Base-by-base conservation (phyloP, 2,329 filamentous ascomycete species). In the Cordyceps tenuipes region DNA sequence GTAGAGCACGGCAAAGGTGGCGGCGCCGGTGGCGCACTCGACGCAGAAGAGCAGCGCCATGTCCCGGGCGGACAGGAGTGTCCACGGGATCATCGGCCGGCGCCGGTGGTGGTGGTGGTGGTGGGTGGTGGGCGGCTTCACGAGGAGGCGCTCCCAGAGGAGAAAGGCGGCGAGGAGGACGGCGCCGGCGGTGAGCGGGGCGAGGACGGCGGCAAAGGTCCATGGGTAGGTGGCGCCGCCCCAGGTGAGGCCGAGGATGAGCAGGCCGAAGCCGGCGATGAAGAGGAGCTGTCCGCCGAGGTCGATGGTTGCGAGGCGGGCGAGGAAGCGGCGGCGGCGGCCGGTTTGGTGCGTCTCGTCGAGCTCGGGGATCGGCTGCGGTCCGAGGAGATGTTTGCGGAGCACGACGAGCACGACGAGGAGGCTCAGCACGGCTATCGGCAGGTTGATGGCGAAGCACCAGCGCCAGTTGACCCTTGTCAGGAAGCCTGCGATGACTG, bases 371-470 rank as follows among this genome's bases (percentile, higher is more conserved):
- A 77, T 73, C 6, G 73, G 73, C 59, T 80, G 77, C 1, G 81
- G 76, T 0, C 80, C 79, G 0, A 87, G 75, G 7, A 88, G 76
- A 48, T 86, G 80, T 34, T 80, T 77, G 21, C 83, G 77, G 36
- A 88, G 76, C 39, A 87, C 64, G 58, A 85, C 70, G 65, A 82
- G 81, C 54, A 82, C 75, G 46, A 83, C 61, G n/a, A 80, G 52
- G 41, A 86, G 74, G 6, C 78, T 80, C 21, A 80, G 65, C 3
- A 77, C 72, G 1, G 74, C 77, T 47, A 86, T 76, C 17, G 83
- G 83, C n/a, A 85, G 74, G 62, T 82, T 83, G 58, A 88, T 78
- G 43, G 79, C 83, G 68, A 89, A 89, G 66, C 83, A 85, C 78
- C 86, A 89, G 54, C 85, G 74, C 85, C 86, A 89, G 63, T 77